A percentile compares a stretch with the other conserved stretches of the same genome.
These are phyloP conservation scores for Macadamia integrifolia DNA, from an alignment of 164 flowering plant genomes.

Conservation along the genomic window DNA sequence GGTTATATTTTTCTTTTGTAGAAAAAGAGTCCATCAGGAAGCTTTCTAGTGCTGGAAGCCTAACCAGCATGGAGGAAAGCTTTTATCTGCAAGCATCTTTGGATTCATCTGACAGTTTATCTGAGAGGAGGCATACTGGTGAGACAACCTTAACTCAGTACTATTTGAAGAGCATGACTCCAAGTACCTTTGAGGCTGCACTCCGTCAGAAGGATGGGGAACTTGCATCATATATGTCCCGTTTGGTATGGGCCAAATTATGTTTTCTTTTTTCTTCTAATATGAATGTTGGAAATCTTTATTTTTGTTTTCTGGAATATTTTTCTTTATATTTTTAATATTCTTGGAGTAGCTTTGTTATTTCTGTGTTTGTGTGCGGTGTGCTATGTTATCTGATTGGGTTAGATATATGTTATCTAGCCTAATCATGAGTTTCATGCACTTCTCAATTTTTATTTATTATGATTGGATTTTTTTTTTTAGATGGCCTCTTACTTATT, in stretches of 20 bases:
- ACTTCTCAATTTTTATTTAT: background rate
- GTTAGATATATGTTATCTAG: too few relatives aligned
- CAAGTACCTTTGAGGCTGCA: conserved; percentile 79
- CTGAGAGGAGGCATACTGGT: conserved; percentile 55
- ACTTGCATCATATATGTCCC: conserved; percentile 91
- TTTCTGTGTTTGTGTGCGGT: too few relatives aligned
- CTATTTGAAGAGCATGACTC: conserved; percentile 84
- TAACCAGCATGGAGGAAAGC: conserved; percentile 94
- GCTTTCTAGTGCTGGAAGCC: conserved; percentile 81
- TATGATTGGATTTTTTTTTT: background rate
- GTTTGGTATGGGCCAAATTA: conserved; percentile 55
- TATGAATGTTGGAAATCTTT: background rate
- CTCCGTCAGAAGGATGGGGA: conserved; percentile 99
- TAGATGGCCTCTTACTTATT: background rate
- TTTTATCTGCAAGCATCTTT: conserved; percentile 88
- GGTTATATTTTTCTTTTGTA: conserved; percentile 16
- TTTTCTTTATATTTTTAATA: background rate
- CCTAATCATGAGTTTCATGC: too few relatives aligned
- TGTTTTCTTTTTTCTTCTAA: background rate
- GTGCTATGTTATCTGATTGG: too few relatives aligned
- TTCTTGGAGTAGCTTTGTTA: too few relatives aligned
- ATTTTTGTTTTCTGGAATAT: too few relatives aligned
- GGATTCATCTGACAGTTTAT: conserved; percentile 54
- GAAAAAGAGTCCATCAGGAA: conserved; percentile 54
- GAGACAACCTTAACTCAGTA: conserved; percentile 64